Conservation (phyloP, 768 basidiomycete genomes). For the Amanita fuliginea region DNA sequence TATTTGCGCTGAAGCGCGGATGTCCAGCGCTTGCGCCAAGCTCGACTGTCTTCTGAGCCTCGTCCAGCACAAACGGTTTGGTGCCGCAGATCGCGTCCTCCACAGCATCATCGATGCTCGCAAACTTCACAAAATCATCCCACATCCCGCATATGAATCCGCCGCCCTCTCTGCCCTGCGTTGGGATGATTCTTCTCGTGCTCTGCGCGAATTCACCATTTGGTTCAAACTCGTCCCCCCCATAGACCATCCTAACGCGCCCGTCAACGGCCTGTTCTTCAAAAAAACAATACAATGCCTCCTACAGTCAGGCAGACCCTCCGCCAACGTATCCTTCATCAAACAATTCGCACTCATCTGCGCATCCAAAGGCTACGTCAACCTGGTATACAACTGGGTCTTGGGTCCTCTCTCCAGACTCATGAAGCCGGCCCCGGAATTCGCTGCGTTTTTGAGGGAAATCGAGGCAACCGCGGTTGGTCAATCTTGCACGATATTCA, state of each 20-base stretch:
- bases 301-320: constrained; percentile 11
- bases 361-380: constrained; percentile 13
- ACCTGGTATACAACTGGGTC: constrained; percentile 10
- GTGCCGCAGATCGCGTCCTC: not conserved
- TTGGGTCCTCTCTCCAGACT: constrained; percentile 7
- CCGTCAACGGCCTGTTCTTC: not conserved
- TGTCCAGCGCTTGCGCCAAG: not conserved
- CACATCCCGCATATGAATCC: constrained; percentile 9
- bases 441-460: not conserved
- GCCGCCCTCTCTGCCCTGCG: constrained; percentile 12
- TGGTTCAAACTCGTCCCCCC: constrained; percentile 15
- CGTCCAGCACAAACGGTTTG: not conserved
- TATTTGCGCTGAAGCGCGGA: no score
- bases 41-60: not conserved
- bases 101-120: not conserved
- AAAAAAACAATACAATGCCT: constrained; percentile 8
- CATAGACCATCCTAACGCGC: not conserved
- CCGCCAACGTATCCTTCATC: constrained; percentile 7
- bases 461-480: not conserved
- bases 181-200: constrained; percentile 5
- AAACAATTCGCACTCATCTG: constrained; percentile 12
- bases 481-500: not conserved
- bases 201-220: constrained; percentile 4
- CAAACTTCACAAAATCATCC: not conserved
- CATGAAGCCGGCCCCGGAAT: not conserved